Evolutionary conservation across 139 green algal species (phyloP).

Genomic region (Picochlorum sp.): DNA sequence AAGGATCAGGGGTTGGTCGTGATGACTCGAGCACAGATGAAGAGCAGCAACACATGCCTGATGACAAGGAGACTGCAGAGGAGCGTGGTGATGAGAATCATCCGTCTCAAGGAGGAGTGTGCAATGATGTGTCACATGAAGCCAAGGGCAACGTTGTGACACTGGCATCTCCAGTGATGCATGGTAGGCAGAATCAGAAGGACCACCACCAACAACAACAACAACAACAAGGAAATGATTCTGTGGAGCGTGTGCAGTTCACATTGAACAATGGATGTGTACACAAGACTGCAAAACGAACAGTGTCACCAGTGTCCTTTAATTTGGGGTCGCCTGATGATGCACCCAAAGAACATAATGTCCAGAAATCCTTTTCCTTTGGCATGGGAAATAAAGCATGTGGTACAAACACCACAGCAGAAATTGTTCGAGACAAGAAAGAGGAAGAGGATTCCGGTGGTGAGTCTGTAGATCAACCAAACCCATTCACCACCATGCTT

Average conservation of each 20-base stretch:
- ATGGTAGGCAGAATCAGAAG: no score
- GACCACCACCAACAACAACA: no score
- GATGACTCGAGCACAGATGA: background rate
- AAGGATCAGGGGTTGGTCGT: background rate
- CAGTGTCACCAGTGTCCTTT: no score
- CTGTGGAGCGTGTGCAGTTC: no score
- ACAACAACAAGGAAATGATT: no score
- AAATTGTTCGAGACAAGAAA: background rate
- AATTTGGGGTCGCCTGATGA: no score
- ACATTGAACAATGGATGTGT: no score
- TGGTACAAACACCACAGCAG: background rate
- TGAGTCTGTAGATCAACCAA: conserved; percentile 25
- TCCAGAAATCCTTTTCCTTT: conserved; percentile 3
- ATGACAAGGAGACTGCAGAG: background rate
- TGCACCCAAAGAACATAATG: no score
- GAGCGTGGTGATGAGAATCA: background rate
- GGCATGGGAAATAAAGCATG: background rate
- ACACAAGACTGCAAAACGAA: no score
- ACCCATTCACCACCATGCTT: conserved; percentile 23
- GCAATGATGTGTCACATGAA: background rate
- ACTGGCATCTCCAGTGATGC: background rate
- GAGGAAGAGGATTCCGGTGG: background rate
- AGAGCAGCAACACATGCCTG: background rate
- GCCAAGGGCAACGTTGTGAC: background rate
- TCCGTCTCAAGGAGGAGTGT: background rate